Conservation (phyloP, 2,329 filamentous ascomycete genomes). For the Thelonectria blattea region DNA sequence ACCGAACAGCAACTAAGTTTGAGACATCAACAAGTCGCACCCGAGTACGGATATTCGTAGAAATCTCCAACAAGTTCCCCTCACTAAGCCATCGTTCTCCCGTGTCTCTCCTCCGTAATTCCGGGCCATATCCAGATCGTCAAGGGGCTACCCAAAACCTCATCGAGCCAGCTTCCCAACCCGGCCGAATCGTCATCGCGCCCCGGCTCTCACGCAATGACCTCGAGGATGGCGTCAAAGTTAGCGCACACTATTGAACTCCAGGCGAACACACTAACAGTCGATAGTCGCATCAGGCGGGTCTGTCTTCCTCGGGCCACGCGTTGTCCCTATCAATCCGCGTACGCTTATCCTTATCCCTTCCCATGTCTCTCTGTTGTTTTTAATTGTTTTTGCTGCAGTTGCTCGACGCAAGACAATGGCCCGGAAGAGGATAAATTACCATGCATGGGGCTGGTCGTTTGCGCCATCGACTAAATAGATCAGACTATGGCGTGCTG, state of each 20-base stretch:
- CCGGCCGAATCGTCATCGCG: slow-evolving; percentile 3
- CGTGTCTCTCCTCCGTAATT: too few relatives aligned
- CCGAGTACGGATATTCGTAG: too few relatives aligned
- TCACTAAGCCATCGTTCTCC: too few relatives aligned
- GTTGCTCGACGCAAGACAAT: background rate
- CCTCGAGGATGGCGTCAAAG: slow-evolving; percentile 30
- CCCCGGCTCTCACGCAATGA: slow-evolving; percentile 25
- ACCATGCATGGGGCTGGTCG: slow-evolving; percentile 1
- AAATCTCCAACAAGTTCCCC: too few relatives aligned
- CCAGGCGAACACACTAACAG: slow-evolving; percentile 25
- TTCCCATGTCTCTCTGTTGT: background rate
- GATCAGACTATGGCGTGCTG: slow-evolving; percentile 15
- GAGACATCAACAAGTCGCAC: too few relatives aligned
- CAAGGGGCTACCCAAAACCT: too few relatives aligned
- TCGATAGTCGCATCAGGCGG: background rate
- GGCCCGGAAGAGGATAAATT: slow-evolving; percentile 2
- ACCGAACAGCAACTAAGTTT: too few relatives aligned
- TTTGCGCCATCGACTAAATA: slow-evolving; percentile 10
- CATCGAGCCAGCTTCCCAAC: background rate
- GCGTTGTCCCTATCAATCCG: slow-evolving; percentile 10
- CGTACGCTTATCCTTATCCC: background rate
- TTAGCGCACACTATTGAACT: slow-evolving; percentile 4
- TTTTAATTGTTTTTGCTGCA: too few relatives aligned
- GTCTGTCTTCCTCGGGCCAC: slow-evolving; percentile 4
- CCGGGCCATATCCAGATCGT: background rate